A percentile compares a stretch with the other conserved stretches of the same genome.
phyloP scores from a whole-genome alignment of 768 basidiomycete genomes.

The Russula olivacea region DNA sequence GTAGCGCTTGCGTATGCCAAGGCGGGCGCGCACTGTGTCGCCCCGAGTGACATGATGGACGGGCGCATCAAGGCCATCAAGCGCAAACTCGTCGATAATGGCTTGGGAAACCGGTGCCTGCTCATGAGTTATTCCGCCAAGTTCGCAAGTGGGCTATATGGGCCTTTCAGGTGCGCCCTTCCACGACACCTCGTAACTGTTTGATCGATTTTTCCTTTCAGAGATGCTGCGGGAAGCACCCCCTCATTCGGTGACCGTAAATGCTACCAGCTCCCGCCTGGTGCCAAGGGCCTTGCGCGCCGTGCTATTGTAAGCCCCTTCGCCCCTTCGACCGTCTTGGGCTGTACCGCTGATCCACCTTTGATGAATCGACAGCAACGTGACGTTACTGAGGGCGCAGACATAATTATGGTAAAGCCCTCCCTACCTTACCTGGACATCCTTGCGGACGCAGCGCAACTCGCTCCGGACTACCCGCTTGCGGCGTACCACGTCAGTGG shows the following conservation, averaged over 20 bases:
- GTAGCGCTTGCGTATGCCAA: constrained; percentile 89
- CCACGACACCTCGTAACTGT: not conserved
- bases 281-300: constrained; percentile 82
- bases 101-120: constrained; percentile 80
- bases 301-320: constrained; percentile 77
- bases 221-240: constrained; percentile 96
- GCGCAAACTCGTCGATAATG: constrained; percentile 70
- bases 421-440: constrained; percentile 95
- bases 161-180: constrained; percentile 77
- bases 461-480: constrained; percentile 84
- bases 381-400: constrained; percentile 86
- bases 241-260: constrained; percentile 94
- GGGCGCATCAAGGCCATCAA: constrained; percentile 91
- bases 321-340: not conserved
- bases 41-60: constrained; percentile 99
- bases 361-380: constrained; percentile 52
- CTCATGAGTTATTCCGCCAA: constrained; percentile 98
- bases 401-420: constrained; percentile 99
- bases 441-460: constrained; percentile 77
- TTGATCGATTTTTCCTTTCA: constrained; percentile 30
- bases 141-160: constrained; percentile 92
- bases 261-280: constrained; percentile 94
- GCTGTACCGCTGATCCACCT: not conserved
- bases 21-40: constrained; percentile 97
- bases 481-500: constrained; percentile 98